Percentiles rank a stretch among this genome's conserved stretches.
Conservation (phyloP, 2,329 filamentous ascomycete genomes). For the Ophiostoma populinum region DNA sequence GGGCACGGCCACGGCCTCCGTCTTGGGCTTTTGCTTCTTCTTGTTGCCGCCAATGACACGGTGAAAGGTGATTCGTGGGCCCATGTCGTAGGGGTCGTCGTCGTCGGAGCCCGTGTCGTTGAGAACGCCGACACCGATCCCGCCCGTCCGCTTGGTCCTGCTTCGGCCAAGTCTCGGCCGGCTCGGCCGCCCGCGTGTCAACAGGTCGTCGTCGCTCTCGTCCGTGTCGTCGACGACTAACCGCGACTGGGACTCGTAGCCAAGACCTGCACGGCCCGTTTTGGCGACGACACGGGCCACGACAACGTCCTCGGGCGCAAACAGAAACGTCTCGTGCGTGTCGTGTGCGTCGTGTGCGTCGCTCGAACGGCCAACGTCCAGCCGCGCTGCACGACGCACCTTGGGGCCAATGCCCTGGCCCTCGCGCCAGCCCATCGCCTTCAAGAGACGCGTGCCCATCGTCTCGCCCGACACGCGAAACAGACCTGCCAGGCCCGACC, state of each 20-base stretch:
- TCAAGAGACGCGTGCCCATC: slow-evolving; percentile 70
- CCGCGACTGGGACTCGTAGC: slow-evolving; percentile 38
- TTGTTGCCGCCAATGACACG: slow-evolving; percentile 66
- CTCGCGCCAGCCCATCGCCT: slow-evolving; percentile 89
- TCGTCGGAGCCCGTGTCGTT: slow-evolving; percentile 93
- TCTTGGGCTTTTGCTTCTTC: slow-evolving; percentile 50
- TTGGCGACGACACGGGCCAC: slow-evolving; percentile 52
- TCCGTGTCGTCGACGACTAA: slow-evolving; percentile 22
- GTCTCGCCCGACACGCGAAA: slow-evolving; percentile 61
- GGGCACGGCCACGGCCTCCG: too few relatives aligned
- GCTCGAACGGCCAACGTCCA: slow-evolving; percentile 32
- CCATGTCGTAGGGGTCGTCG: slow-evolving; percentile 84
- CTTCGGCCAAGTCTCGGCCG: slow-evolving; percentile 13
- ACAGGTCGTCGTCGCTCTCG: slow-evolving; percentile 22
- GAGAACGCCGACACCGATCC: slow-evolving; percentile 73
- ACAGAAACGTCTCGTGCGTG: slow-evolving; percentile 44
- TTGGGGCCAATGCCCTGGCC: slow-evolving; percentile 88
- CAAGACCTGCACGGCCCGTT: slow-evolving; percentile 52
- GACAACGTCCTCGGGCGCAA: slow-evolving; percentile 65
- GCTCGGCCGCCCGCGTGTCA: slow-evolving; percentile 7
- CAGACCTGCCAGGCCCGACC: slow-evolving; percentile 46
- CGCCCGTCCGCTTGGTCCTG: slow-evolving; percentile 19
- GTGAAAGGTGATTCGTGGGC: slow-evolving; percentile 79
- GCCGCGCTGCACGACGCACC: slow-evolving; percentile 53
- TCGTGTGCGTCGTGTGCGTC: slow-evolving; percentile 10